These are phyloP conservation scores for Didymellaceae sp. DNA, from an alignment of 2,329 filamentous ascomycete species.

Conservation along the genomic window DNA sequence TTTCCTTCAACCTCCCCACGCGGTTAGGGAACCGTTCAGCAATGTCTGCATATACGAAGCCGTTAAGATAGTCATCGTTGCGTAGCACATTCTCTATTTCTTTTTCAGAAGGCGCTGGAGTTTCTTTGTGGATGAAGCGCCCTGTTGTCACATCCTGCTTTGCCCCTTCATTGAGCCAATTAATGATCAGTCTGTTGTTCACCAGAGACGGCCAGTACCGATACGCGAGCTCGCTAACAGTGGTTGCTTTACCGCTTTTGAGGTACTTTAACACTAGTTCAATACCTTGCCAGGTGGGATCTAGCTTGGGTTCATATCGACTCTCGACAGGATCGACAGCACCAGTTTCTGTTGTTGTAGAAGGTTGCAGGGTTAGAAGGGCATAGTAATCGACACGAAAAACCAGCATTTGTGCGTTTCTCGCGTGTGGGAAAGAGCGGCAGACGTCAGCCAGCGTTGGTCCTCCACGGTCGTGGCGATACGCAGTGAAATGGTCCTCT, in stretches of 20 bases:
- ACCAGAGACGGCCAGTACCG: background rate
- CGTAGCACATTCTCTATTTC: background rate
- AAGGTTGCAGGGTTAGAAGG: background rate
- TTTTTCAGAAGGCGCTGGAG: background rate
- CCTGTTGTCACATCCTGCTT: background rate
- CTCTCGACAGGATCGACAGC: background rate
- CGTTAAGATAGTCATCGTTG: background rate
- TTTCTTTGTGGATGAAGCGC: background rate
- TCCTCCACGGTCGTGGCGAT: background rate
- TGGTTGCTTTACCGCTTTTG: background rate
- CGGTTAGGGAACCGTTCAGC: background rate
- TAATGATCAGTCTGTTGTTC: background rate
- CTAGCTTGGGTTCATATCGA: background rate
- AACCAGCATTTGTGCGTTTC: slow-evolving; percentile 2
- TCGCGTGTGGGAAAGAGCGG: slow-evolving; percentile 3
- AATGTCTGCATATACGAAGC: background rate
- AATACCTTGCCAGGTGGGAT: background rate
- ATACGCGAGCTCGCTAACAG: background rate
- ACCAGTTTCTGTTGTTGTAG: background rate
- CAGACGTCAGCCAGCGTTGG: slow-evolving; percentile 9
- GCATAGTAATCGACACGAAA: slow-evolving; percentile 10
- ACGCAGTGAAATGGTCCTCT: background rate
- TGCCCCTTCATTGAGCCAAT: background rate
- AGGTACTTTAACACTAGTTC: background rate
- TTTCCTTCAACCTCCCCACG: background rate